A percentile compares a stretch with the other conserved stretches of the same genome.
phyloP scores from a whole-genome alignment of 148 eudicot genomes.

The Fagopyrum tataricum region DNA sequence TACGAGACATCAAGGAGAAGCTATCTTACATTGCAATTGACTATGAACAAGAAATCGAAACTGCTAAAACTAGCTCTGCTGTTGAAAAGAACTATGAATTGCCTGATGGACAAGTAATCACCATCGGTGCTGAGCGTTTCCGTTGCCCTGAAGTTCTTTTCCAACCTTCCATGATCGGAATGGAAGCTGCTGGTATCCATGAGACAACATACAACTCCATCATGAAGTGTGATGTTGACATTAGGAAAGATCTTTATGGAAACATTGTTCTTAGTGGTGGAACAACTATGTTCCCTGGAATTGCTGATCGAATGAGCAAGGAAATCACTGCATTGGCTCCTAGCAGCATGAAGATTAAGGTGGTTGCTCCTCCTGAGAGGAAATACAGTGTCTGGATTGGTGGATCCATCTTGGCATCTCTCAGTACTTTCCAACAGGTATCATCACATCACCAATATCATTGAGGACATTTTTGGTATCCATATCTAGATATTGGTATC shows the following conservation, averaged over 20 bases:
- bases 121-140: conserved; percentile 8
- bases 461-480: too few relatives aligned
- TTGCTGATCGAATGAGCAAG: conserved; percentile 14
- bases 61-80: conserved; percentile 8
- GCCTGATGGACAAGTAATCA: conserved; percentile 13
- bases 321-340: conserved; percentile 11
- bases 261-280: conserved; percentile 15
- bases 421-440: conserved; percentile 15
- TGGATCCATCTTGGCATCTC: conserved; percentile 14
- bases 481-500: too few relatives aligned
- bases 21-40: conserved; percentile 12
- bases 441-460: background rate
- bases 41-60: conserved; percentile 2
- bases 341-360: conserved; percentile 12
- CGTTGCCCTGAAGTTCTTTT: conserved; percentile 15
- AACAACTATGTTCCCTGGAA: conserved; percentile 12
- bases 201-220: conserved; percentile 30
- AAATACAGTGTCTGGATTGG: conserved; percentile 16
- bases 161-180: conserved; percentile 54
- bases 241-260: conserved; percentile 11
- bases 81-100: conserved; percentile 13
- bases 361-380: conserved; percentile 15
- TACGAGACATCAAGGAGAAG: conserved; percentile 14
- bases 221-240: conserved; percentile 15
- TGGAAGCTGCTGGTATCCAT: conserved; percentile 55